Percentiles rank a stretch among this genome's conserved stretches.
phyloP scores from a whole-genome alignment of 441 rosid genomes.

The Hura crepitans region DNA sequence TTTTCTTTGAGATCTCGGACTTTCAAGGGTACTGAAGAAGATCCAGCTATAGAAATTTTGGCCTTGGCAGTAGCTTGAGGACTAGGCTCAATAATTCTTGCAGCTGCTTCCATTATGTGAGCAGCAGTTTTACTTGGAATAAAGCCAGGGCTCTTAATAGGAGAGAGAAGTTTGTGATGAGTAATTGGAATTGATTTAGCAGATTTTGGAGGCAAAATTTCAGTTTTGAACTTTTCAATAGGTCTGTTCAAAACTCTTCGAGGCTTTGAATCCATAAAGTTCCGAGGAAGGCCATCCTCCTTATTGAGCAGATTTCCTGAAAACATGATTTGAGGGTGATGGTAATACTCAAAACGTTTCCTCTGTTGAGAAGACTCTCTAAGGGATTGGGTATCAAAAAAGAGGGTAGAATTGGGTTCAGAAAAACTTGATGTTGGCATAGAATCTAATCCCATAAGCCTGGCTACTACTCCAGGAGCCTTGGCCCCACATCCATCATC shows the following conservation, averaged over 20 bases:
- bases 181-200: slow-evolving; percentile 94
- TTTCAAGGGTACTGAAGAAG: slow-evolving; percentile 65
- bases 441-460: slow-evolving; percentile 94
- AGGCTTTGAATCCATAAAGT: slow-evolving; percentile 39
- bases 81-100: slow-evolving; percentile 65
- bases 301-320: slow-evolving; percentile 50
- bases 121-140: slow-evolving; percentile 78
- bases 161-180: slow-evolving; percentile 86
- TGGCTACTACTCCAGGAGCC: slow-evolving; percentile 86
- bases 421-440: slow-evolving; percentile 54
- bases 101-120: slow-evolving; percentile 96
- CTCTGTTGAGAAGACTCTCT: slow-evolving; percentile 37
- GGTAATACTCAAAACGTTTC: slow-evolving; percentile 49
- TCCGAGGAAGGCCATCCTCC: slow-evolving; percentile 39
- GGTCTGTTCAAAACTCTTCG: slow-evolving; percentile 50
- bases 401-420: slow-evolving; percentile 54
- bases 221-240: slow-evolving; percentile 88
- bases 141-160: slow-evolving; percentile 86
- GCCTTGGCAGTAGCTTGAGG: slow-evolving; percentile 46
- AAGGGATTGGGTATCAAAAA: slow-evolving; percentile 60
- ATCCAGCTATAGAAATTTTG: slow-evolving; percentile 44
- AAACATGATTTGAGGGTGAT: slow-evolving; percentile 42
- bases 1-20: slow-evolving; percentile 63
- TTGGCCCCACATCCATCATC: slow-evolving; percentile 77
- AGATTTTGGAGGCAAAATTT: slow-evolving; percentile 84